These are phyloP conservation scores for Narthecium ossifragum DNA, from an alignment of 106 monocot species.

Conservation along the genomic window DNA sequence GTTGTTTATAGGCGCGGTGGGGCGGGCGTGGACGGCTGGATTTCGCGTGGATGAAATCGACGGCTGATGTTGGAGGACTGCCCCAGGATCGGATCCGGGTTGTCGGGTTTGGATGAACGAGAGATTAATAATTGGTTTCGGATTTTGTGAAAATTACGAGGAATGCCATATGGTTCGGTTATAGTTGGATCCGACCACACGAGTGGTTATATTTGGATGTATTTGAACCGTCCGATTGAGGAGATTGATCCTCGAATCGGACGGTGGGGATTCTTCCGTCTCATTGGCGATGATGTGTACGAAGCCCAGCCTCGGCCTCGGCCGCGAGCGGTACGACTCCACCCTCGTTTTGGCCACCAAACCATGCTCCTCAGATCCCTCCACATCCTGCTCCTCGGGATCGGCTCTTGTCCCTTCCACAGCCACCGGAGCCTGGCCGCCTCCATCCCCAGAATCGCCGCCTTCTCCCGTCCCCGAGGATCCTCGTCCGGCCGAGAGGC, in stretches of 20 bases:
- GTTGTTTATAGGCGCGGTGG: slow-evolving; percentile 13
- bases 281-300: too few relatives aligned
- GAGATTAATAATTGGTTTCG: neutral
- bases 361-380: slow-evolving; percentile 51
- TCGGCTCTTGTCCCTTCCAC: slow-evolving; percentile 20
- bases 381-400: slow-evolving; percentile 19
- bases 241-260: too few relatives aligned
- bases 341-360: neutral
- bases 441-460: neutral
- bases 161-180: neutral
- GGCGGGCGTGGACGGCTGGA: neutral
- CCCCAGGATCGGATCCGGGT: too few relatives aligned
- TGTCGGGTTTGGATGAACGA: neutral
- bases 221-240: too few relatives aligned
- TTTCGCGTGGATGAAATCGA: neutral
- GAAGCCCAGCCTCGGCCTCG: slow-evolving; percentile 2
- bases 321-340: neutral
- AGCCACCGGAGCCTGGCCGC: slow-evolving; percentile 14
- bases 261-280: too few relatives aligned
- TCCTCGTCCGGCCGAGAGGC: too few relatives aligned
- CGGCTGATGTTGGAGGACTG: slow-evolving; percentile 8
- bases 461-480: slow-evolving; percentile 7
- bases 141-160: neutral
- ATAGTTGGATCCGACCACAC: too few relatives aligned
- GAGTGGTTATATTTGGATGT: too few relatives aligned